These are phyloP conservation scores for Papiliotrema fonsecae DNA, from an alignment of 1,284 basidiomycete genomes.

Conservation along the genomic window DNA sequence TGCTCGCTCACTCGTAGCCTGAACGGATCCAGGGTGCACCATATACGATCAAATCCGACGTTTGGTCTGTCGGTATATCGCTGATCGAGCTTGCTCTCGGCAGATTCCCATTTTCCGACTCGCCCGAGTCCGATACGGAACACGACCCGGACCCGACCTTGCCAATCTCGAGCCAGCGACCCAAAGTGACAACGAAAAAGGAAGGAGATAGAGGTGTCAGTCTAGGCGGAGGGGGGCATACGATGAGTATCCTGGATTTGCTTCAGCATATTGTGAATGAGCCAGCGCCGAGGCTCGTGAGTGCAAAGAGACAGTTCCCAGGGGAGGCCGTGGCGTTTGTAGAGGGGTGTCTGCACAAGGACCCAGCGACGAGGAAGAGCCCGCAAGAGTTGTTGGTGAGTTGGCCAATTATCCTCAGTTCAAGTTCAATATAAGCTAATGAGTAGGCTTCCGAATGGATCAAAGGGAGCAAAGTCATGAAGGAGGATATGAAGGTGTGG, in stretches of 20 bases:
- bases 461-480: constrained; percentile 25
- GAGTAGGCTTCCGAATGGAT: constrained; percentile 39
- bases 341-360: constrained; percentile 77
- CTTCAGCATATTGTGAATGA: constrained; percentile 98
- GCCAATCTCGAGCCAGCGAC: constrained; percentile 31
- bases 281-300: constrained; percentile 74
- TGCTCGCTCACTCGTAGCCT: constrained; percentile 56
- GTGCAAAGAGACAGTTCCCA: constrained; percentile 54
- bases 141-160: constrained; percentile 43
- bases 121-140: constrained; percentile 53
- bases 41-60: constrained; percentile 95
- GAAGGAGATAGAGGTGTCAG: constrained; percentile 59
- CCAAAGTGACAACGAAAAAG: constrained; percentile 18
- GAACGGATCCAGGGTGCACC: constrained; percentile 97
- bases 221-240: constrained; percentile 74
- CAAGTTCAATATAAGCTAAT: background rate
- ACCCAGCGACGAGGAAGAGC: constrained; percentile 67
- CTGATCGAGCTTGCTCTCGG: constrained; percentile 90
- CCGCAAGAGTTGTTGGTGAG: constrained; percentile 71
- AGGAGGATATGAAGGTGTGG: constrained; percentile 32
- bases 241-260: constrained; percentile 94
- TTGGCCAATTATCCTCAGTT: constrained; percentile 1
- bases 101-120: constrained; percentile 84
- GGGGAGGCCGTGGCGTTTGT: constrained; percentile 69
- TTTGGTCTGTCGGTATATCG: constrained; percentile 94